A percentile compares a stretch with the other conserved stretches of the same genome.
Conservation (phyloP, 2,329 filamentous ascomycete genomes). For the Talaromyces sp. region DNA sequence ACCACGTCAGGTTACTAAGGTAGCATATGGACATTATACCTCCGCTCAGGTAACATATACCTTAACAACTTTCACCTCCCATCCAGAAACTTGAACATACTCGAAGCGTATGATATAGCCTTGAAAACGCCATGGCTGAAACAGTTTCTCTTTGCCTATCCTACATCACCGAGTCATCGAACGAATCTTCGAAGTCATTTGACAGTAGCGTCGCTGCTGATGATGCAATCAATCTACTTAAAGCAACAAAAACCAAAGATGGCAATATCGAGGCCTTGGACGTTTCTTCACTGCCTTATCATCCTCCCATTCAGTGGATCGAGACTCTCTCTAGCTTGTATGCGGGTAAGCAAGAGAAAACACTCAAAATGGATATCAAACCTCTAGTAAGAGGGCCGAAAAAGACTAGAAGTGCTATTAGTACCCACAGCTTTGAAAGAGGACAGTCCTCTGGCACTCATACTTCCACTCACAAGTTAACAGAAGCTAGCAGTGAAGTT, state of each 20-base stretch:
- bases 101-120: background rate
- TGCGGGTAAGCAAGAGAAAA: background rate
- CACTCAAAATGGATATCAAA: background rate
- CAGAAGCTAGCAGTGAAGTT: background rate
- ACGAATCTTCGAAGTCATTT: background rate
- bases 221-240: background rate
- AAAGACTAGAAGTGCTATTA: background rate
- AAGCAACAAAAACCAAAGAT: background rate
- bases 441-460: background rate
- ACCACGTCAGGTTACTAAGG: background rate
- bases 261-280: background rate
- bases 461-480: background rate
- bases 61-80: background rate
- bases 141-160: background rate
- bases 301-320: background rate
- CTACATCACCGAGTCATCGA: slow-evolving; percentile 3
- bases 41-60: background rate
- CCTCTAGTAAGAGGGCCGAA: background rate
- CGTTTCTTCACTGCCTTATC: background rate
- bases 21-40: background rate
- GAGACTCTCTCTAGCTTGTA: background rate
- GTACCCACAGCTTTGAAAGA: background rate
- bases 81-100: background rate
- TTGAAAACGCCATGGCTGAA: background rate
- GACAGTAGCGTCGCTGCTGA: background rate